A percentile compares a stretch with the other conserved stretches of the same genome.
Conservation (phyloP, 2,329 filamentous ascomycete genomes). For the Neurospora crassa region DNA sequence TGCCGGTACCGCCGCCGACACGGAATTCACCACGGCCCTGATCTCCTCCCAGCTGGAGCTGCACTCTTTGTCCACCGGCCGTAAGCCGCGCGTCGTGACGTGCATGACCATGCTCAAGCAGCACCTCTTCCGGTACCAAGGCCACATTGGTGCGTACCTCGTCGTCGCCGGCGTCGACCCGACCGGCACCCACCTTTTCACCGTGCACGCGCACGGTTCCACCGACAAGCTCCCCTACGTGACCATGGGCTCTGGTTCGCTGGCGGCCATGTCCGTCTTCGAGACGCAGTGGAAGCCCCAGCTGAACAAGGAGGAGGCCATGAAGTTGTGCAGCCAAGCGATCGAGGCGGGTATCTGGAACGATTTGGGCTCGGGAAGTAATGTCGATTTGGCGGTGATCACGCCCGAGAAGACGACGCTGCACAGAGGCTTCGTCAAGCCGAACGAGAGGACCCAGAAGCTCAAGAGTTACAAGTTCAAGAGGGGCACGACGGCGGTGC, state of each 20-base stretch:
- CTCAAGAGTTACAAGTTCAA: conserved; percentile 86
- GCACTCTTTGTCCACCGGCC: conserved; percentile 90
- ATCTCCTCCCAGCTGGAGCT: conserved; percentile 98
- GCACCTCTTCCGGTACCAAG: conserved; percentile 97
- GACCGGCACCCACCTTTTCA: conserved; percentile 91
- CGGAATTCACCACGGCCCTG: conserved; percentile 96
- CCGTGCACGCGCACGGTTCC: conserved; percentile 94
- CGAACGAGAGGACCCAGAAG: conserved; percentile 86
- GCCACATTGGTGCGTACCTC: conserved; percentile 94
- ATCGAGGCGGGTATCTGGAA: conserved; percentile 98
- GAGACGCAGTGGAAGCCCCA: conserved; percentile 88
- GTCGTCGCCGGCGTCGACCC: conserved; percentile 96
- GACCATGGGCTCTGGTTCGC: conserved; percentile 93
- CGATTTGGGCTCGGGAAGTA: conserved; percentile 91
- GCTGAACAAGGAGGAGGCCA: conserved; percentile 69
- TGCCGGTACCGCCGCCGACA: conserved; percentile 94
- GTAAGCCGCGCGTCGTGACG: conserved; percentile 92
- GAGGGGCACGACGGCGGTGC: conserved; percentile 84
- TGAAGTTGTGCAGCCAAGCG: conserved; percentile 73
- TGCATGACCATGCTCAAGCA: conserved; percentile 99
- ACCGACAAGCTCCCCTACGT: conserved; percentile 99
- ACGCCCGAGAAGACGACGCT: conserved; percentile 90
- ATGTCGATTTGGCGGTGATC: conserved; percentile 94
- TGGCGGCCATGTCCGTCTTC: conserved; percentile 97
- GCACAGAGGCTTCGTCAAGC: conserved; percentile 84